Evolutionary conservation across 345 rosid genomes (phyloP), one percentile per base, ranked within the genome.

Genomic region (Citrus reticulata): DNA sequence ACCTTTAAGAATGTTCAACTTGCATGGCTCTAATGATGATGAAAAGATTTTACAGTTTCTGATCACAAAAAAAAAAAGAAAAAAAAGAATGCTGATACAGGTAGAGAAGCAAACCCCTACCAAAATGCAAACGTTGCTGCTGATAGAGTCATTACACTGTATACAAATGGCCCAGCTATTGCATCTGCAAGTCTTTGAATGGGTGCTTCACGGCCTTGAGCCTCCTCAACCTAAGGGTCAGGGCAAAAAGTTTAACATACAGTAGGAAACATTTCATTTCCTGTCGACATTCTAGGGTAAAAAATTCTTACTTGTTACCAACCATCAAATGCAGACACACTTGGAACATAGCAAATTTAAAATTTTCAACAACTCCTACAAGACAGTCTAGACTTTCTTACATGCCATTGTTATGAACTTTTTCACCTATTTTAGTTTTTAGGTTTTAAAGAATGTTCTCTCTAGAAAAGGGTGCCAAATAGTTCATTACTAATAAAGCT

Each of bases 161-260:
- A 95, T 35, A 95, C 97, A 85, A 95, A 95, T 20, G 98, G 99
- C 66, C 99, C 98, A 68, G 99, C 97, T 82, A 95, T 91, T 19
- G 93, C 89, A 84, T 95, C 99, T 81, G 97, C 99, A 79, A 95
- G 91, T 83, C 98, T 87, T 82, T 95, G 98, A 76, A 93, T 89
- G 77, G 99, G 98, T 55, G 98, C 99, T 86, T 93, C 98, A 85
- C 81, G 89, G 61, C 97, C 97, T 86, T 95, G 97, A 76, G 99
- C 98, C 79, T 92, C 97, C 88, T 95, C 96, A 83, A 93, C 97
- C 99, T 93, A 84, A 81, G 85, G 76, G 20, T 79, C 76, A 27
- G 68, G 84, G n/a, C 75, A 81, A 35, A 67, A 74, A 55, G 34
- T 25, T 68, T 40, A 55, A 39, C 62, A 46, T 39, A 73, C 58